These are phyloP conservation scores for Dendrobium chrysotoxum DNA, from an alignment of 106 monocot genomes.

Conservation along the genomic window DNA sequence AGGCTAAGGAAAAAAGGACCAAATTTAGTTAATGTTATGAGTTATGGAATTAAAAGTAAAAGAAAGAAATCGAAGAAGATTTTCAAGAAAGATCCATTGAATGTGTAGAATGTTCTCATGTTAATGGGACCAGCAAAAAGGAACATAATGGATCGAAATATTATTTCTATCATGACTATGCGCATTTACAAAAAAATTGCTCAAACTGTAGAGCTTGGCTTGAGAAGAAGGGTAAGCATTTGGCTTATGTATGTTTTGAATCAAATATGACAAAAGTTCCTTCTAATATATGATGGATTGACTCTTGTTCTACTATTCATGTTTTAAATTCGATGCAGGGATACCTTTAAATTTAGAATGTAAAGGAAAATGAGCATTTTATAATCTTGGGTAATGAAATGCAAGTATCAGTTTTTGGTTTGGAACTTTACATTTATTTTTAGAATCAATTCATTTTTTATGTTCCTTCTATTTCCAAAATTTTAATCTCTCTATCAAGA, in stretches of 20 bases:
- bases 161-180: background rate
- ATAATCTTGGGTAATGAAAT: background rate
- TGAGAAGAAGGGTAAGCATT: constrained; percentile 18
- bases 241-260: background rate
- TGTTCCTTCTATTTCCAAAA: background rate
- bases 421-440: constrained; percentile 9
- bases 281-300: constrained; percentile 14
- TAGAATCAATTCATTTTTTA: constrained; percentile 3
- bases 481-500: constrained; percentile 10
- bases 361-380: constrained; percentile 18
- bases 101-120: too few species aligned
- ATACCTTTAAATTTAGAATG: constrained; percentile 15
- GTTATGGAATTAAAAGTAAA: background rate
- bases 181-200: constrained; percentile 14
- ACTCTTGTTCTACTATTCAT: constrained; percentile 13
- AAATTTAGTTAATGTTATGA: too few species aligned
- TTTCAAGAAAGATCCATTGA: too few species aligned
- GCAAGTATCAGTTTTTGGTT: constrained; percentile 4
- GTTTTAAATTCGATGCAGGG: constrained; percentile 12
- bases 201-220: background rate
- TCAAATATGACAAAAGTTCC: constrained; percentile 6
- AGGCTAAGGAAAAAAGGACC: background rate
- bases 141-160: too few species aligned
- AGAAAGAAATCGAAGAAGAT: constrained; percentile 2
- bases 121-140: too few species aligned